Evolutionary conservation across 73 alveolate species (phyloP), one percentile per base, ranked within the genome.

Genomic region (Paraurostyla sp.): DNA sequence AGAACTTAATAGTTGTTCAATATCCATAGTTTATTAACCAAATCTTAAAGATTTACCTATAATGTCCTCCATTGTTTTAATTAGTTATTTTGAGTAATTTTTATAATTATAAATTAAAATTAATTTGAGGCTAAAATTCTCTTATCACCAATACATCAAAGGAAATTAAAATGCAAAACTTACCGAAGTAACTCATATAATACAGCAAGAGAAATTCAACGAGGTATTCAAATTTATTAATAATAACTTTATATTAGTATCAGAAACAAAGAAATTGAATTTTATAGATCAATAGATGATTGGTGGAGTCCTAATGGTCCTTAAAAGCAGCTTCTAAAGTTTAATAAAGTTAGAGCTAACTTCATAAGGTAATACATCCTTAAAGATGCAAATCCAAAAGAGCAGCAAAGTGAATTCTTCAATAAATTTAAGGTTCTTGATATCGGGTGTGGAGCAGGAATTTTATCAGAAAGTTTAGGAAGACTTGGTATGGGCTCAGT

Each of bases 401-500:
- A 30, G 38, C 36, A 32, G 23, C 2, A 15, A 20, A 33, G 43
- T 9, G n/a, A 62, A 4, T n/a, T 29, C 43, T 35, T 85, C 48
- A 23, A 42, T 13, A 58, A 48, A 30, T 38, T 80, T 29, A 33
- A 59, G 38, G 85, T 84, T 20, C 57, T 94, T 15, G 98, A 94
- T 59, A 92, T 92, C 18, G 98, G 98, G 36, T 78, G 94, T 73
- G 98, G n/a, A n/a, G n/a, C n/a, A n/a, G n/a, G n/a, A n/a, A n/a
- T n/a, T n/a, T n/a, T n/a, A n/a, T n/a, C n/a, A n/a, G n/a, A n/a
- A n/a, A n/a, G n/a, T n/a, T n/a, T n/a, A n/a, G n/a, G n/a, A n/a
- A n/a, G n/a, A n/a, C n/a, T n/a, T n/a, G n/a, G n/a, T n/a, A n/a
- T n/a, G n/a, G n/a, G n/a, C n/a, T n/a, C n/a, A n/a, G n/a, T n/a